Conservation (phyloP, 2,329 filamentous ascomycete genomes). For the Fusarium pseudograminearum region DNA sequence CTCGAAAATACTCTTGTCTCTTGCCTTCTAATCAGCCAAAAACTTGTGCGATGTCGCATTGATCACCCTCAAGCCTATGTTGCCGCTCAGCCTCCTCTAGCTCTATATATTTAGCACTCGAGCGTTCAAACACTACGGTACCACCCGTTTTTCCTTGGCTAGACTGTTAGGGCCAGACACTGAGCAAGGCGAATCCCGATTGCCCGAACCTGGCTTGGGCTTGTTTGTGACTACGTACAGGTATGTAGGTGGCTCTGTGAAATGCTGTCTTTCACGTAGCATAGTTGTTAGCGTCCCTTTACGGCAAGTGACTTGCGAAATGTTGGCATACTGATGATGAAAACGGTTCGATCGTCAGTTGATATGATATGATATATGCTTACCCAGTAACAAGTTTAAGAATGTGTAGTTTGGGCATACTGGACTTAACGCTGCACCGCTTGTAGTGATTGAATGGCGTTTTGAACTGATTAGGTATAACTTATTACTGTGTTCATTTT, state of each 20-base stretch:
- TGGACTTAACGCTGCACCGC: neutral
- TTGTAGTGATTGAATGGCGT: neutral
- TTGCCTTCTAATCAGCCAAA: constrained; percentile 23
- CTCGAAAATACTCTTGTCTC: constrained; percentile 6
- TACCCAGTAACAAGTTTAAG: neutral
- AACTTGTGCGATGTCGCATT: constrained; percentile 57
- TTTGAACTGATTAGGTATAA: neutral
- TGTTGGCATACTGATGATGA: constrained; percentile 53
- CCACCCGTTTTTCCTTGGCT: constrained; percentile 70
- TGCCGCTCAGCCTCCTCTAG: constrained; percentile 74
- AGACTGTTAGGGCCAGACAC: constrained; percentile 70
- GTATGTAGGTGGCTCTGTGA: neutral
- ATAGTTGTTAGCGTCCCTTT: constrained; percentile 70
- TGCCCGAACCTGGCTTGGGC: constrained; percentile 62
- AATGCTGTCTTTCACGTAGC: constrained; percentile 48
- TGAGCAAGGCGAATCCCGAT: constrained; percentile 70
- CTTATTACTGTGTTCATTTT: too few relatives aligned
- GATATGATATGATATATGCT: too few relatives aligned
- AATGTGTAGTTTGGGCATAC: neutral
- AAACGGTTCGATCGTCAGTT: neutral
- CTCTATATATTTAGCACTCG: constrained; percentile 66
- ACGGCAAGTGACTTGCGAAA: constrained; percentile 68
- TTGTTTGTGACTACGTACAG: constrained; percentile 52
- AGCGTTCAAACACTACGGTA: constrained; percentile 71
- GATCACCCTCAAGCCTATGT: constrained; percentile 67